phyloP scores from a whole-genome alignment of 164 flowering plant genomes.

The Saururus chinensis region DNA sequence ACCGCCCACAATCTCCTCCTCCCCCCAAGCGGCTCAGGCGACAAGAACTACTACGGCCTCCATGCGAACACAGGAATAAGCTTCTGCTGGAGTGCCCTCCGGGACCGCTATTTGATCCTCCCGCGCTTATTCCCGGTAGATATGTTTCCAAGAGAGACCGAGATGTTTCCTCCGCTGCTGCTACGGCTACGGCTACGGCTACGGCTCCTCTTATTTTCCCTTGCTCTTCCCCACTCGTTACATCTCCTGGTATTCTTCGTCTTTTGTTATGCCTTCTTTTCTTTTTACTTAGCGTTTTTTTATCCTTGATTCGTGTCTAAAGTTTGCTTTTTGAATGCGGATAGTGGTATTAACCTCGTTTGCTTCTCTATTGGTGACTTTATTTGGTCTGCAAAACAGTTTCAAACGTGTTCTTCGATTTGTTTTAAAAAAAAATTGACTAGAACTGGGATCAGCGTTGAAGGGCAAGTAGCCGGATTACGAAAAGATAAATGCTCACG shows the following conservation, averaged over 20 bases:
- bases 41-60: too few species aligned
- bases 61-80: too few species aligned
- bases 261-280: background rate
- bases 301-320: background rate
- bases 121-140: slow-evolving; percentile 37
- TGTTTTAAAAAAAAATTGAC: background rate
- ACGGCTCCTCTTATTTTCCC: slow-evolving; percentile 1
- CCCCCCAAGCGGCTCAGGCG: too few species aligned
- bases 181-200: slow-evolving; percentile 13
- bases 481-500: too few species aligned
- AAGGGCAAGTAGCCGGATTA: background rate
- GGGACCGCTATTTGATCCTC: too few species aligned
- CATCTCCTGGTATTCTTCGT: slow-evolving; percentile 26
- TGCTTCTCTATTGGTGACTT: background rate
- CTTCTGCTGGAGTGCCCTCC: too few species aligned
- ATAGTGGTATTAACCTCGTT: background rate
- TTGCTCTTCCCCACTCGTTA: slow-evolving; percentile 8
- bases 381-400: background rate
- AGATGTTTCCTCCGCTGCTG: slow-evolving; percentile 12
- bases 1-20: too few species aligned
- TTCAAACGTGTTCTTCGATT: background rate
- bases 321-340: background rate
- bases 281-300: background rate
- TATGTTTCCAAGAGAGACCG: slow-evolving; percentile 82
- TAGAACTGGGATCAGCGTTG: background rate